Evolutionary conservation across 2,329 filamentous ascomycete genomes (phyloP).

Genomic region (Sarocladium kiliense): DNA sequence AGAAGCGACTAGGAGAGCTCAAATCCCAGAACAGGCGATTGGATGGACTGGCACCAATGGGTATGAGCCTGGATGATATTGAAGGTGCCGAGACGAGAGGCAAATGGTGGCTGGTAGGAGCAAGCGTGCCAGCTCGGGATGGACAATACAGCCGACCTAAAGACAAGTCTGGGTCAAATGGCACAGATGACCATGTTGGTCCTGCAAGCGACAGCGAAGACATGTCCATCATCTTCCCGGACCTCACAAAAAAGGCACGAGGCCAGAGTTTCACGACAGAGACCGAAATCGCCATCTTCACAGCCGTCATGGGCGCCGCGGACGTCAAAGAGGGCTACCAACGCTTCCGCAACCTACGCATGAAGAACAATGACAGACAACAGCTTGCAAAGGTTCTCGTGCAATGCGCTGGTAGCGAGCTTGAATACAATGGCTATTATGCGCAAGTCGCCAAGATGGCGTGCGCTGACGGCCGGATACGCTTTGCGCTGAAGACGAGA

Average conservation of each 20-base stretch:
- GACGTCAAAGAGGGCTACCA: conserved; percentile 81
- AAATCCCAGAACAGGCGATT: conserved; percentile 53
- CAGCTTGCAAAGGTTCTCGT: conserved; percentile 78
- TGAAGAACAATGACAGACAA: conserved; percentile 69
- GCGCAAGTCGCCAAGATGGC: conserved; percentile 75
- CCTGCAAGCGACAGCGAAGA: conserved; percentile 35
- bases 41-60: conserved; percentile 74
- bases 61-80: conserved; percentile 77
- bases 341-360: conserved; percentile 71
- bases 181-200: conserved; percentile 22
- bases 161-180: neutral
- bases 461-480: conserved; percentile 68
- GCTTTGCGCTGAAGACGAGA: conserved; percentile 81
- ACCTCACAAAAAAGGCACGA: conserved; percentile 67
- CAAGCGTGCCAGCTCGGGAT: conserved; percentile 63
- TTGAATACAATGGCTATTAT: conserved; percentile 89
- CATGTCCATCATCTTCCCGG: conserved; percentile 50
- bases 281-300: conserved; percentile 84
- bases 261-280: conserved; percentile 84
- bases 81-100: conserved; percentile 78
- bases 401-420: conserved; percentile 79
- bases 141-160: conserved; percentile 9
- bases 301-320: conserved; percentile 78
- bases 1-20: conserved; percentile 77
- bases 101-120: conserved; percentile 98